Evolutionary conservation across 192 early-diverging fungal species (phyloP).

Genomic region (Diversispora epigaea): DNA sequence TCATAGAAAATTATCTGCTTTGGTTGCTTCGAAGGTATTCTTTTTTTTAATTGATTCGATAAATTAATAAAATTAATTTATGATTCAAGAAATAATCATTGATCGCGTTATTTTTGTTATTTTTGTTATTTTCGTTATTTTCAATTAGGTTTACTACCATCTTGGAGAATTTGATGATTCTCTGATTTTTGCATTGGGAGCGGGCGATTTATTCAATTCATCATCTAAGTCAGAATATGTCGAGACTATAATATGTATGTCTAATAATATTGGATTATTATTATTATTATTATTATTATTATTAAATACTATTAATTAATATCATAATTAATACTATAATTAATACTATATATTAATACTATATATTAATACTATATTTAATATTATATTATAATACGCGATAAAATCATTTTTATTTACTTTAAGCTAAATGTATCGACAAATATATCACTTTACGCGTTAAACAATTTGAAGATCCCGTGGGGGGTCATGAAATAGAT

Average conservation of each 20-base stretch:
- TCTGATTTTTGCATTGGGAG: constrained; percentile 91
- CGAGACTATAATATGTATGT: constrained; percentile 90
- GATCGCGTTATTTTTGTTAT: background rate
- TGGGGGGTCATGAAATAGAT: constrained; percentile 60
- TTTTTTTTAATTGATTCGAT: background rate
- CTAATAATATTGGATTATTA: background rate
- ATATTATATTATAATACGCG: no score
- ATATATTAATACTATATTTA: background rate
- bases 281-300: background rate
- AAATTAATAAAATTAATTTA: constrained; percentile 4
- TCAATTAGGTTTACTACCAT: constrained; percentile 87
- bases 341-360: background rate
- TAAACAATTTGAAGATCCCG: constrained; percentile 43
- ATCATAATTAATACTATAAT: background rate
- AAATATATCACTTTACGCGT: constrained; percentile 85
- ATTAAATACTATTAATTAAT: background rate
- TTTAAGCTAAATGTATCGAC: constrained; percentile 86
- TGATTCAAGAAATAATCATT: background rate
- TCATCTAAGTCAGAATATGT: constrained; percentile 83
- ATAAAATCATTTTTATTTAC: no score
- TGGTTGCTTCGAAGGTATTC: constrained; percentile 92
- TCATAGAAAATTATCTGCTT: constrained; percentile 84
- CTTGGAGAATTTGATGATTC: constrained; percentile 96
- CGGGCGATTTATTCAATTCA: constrained; percentile 86
- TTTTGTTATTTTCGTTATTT: background rate